These are phyloP conservation scores for Globisporangium paroecandrum DNA, from an alignment of 352 stramenopile genomes.

Conservation along the genomic window DNA sequence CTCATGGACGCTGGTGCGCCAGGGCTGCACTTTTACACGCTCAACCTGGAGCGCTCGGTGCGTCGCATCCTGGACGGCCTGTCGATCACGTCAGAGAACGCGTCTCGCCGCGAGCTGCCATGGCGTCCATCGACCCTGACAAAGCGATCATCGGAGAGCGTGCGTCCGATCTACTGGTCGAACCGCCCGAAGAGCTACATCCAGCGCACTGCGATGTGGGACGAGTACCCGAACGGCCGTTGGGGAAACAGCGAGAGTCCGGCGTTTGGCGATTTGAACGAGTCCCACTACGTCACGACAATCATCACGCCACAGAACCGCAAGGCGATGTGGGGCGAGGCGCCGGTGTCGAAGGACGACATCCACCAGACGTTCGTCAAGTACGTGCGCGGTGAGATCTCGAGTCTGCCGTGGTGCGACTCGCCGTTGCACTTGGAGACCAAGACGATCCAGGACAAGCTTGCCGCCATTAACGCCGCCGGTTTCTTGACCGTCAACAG, in stretches of 20 bases:
- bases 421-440: conserved; percentile 93
- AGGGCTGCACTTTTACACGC: conserved; percentile 94
- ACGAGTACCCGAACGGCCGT: conserved; percentile 96
- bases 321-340: conserved; percentile 94
- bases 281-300: conserved; percentile 92
- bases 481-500: conserved; percentile 98
- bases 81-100: conserved; percentile 45
- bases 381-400: conserved; percentile 96
- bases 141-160: conserved; percentile 83
- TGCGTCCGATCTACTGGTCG: conserved; percentile 98
- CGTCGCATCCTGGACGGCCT: conserved; percentile 85
- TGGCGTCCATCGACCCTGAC: conserved; percentile 91
- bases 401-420: conserved; percentile 97
- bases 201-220: conserved; percentile 95
- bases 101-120: conserved; percentile 76
- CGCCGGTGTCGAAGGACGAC: conserved; percentile 85
- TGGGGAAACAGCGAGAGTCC: conserved; percentile 95
- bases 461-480: conserved; percentile 67
- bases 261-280: conserved; percentile 95
- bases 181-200: conserved; percentile 98
- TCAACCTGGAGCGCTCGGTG: conserved; percentile 92
- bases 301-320: conserved; percentile 59
- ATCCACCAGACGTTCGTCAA: conserved; percentile 95
- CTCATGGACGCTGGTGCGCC: conserved; percentile 87
- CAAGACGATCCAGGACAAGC: conserved; percentile 77